Conservation (phyloP, 805 yeast genomes). For the Nakazawaea wickerhamii region DNA sequence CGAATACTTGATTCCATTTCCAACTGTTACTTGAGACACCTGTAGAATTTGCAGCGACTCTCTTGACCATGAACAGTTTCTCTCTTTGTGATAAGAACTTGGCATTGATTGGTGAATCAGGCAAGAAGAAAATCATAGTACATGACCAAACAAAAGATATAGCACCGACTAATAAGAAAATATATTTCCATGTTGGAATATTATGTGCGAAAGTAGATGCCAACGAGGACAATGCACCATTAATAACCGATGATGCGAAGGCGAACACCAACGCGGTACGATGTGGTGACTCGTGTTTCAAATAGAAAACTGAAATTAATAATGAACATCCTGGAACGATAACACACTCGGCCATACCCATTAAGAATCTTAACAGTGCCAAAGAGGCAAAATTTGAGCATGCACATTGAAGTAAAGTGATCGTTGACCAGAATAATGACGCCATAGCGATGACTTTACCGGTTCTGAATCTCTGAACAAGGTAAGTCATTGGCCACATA, state of each 20-base stretch:
- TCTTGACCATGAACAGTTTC: constrained; percentile 21
- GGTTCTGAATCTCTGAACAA: constrained; percentile 21
- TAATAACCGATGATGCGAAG: constrained; percentile 20
- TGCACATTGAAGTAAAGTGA: constrained; percentile 21
- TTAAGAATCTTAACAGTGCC: constrained; percentile 41
- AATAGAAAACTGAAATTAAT: constrained; percentile 27
- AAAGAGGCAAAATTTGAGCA: constrained; percentile 33
- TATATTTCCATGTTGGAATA: constrained; percentile 34
- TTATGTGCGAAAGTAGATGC: constrained; percentile 30
- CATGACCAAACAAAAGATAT: constrained; percentile 37
- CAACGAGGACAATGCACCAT: constrained; percentile 27
- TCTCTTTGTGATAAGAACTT: constrained; percentile 39
- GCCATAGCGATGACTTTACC: constrained; percentile 20
- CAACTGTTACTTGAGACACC: constrained; percentile 37
- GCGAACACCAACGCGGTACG: constrained; percentile 31
- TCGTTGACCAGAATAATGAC: constrained; percentile 18
- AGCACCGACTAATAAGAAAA: constrained; percentile 38
- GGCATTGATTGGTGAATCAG: constrained; percentile 39
- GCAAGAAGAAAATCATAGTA: constrained; percentile 28
- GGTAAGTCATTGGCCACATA: constrained; percentile 31
- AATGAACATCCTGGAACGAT: constrained; percentile 27
- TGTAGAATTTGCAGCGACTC: constrained; percentile 33
- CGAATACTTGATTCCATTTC: constrained; percentile 37
- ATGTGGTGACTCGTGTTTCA: constrained; percentile 20
- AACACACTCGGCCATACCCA: constrained; percentile 34